Evolutionary conservation across 306 rosid genomes (phyloP), one percentile per base, ranked within the genome.

Genomic region (Alnus glutinosa): DNA sequence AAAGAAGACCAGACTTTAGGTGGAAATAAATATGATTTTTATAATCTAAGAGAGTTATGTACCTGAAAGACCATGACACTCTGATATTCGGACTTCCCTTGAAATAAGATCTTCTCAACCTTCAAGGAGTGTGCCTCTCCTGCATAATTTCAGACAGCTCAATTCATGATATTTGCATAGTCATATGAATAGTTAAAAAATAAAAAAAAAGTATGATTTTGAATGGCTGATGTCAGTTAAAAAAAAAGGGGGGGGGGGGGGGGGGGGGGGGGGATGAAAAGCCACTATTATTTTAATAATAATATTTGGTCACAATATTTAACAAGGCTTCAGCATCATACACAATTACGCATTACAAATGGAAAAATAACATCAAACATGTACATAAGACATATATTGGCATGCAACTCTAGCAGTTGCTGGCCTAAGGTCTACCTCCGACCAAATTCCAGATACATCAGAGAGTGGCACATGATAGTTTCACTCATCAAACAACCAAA

Each of bases 41-140:
- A 69, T 42, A 14, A 9, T 68, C 78, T 23, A 16, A 18, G 75
- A 78, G 47, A 58, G 70, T 54, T 13, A 57, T 30, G 48, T 78
- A 90, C 99, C 99, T 96, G 96, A 76, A 96, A 96, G 79, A 96
- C 94, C 94, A 96, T 85, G 77, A 96, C 97, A 79, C 89, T 81
- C 90, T 96, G 99, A 83, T 86, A 96, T 1, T 96, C 97, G 68
- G 99, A 96, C 82, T 96, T 93, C 42, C 92, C 99, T 78, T 93
- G 90, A 80, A 93, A 96, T 72, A 96, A 75, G 82, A 93, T 77
- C 84, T 93, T 89, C 84, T 96, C 98, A 74, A 96, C 88, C 86
- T 96, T 96, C 91, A 96, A 93, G 74, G 99, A 96, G 82, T 96
- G 99, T 3, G 99, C 99, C 88, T 96, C 99, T 63, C 99, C 99